phyloP scores from a whole-genome alignment of 805 yeast species.

The Starmerella floricola region DNA sequence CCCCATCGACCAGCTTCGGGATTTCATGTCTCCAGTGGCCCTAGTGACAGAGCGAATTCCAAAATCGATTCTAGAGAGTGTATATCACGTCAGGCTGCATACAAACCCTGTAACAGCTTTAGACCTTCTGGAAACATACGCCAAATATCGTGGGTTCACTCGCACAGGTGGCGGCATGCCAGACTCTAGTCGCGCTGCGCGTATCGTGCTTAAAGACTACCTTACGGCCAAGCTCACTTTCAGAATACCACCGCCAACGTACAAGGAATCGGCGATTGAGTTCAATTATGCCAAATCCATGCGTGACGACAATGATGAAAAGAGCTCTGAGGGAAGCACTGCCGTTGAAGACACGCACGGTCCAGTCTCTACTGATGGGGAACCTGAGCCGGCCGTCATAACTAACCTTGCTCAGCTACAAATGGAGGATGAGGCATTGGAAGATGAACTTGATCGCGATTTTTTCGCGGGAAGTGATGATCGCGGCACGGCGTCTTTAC shows the following conservation, averaged over 20 bases:
- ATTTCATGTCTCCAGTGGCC: conserved; percentile 76
- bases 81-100: conserved; percentile 83
- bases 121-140: conserved; percentile 82
- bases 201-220: conserved; percentile 85
- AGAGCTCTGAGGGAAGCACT: too few relatives aligned
- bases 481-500: conserved; percentile 50
- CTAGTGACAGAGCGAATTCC: conserved; percentile 83
- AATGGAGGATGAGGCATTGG: conserved; percentile 36
- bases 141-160: conserved; percentile 94
- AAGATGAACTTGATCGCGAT: conserved; percentile 73
- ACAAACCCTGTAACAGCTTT: conserved; percentile 64
- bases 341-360: too few relatives aligned
- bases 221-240: conserved; percentile 81
- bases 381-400: too few relatives aligned
- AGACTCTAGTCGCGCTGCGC: conserved; percentile 87
- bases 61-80: conserved; percentile 73
- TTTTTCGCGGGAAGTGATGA: conserved; percentile 62
- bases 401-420: conserved; percentile 25
- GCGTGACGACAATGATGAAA: conserved; percentile 39
- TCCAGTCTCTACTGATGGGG: too few relatives aligned
- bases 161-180: conserved; percentile 88
- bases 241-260: conserved; percentile 77
- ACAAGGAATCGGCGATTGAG: conserved; percentile 42
- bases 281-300: conserved; percentile 67
- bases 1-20: conserved; percentile 94